Percentiles rank a stretch among this genome's conserved stretches.
These are phyloP conservation scores for Lenzites betulinus DNA, from an alignment of 768 basidiomycete genomes.

Conservation along the genomic window DNA sequence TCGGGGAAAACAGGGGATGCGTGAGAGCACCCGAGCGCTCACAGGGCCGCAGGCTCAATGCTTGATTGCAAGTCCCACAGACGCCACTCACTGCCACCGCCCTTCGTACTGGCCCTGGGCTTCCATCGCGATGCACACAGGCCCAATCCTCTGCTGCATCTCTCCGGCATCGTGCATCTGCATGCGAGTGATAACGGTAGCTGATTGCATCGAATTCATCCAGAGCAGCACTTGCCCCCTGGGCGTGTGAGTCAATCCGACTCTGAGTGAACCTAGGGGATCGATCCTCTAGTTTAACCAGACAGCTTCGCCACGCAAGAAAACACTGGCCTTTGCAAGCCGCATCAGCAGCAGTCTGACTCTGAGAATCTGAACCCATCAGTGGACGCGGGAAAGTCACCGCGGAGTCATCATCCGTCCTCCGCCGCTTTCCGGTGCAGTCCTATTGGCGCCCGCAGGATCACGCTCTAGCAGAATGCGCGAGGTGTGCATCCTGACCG, in stretches of 20 bases:
- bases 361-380: slow-evolving; percentile 4
- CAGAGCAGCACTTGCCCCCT: too few species aligned
- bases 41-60: neutral
- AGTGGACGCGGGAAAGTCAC: neutral
- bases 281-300: too few species aligned
- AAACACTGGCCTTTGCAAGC: neutral
- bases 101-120: neutral
- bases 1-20: slow-evolving; percentile 12
- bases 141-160: too few species aligned
- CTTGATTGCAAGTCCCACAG: slow-evolving; percentile 1
- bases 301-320: too few species aligned
- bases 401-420: slow-evolving; percentile 13
- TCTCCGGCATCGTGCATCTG: too few species aligned
- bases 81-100: slow-evolving; percentile 12
- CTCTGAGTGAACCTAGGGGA: too few species aligned
- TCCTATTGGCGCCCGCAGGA: neutral
- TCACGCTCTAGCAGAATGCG: neutral
- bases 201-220: too few species aligned
- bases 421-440: slow-evolving; percentile 19
- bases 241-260: neutral
- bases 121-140: neutral
- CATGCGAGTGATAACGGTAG: too few species aligned
- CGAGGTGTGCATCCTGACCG: slow-evolving; percentile 5
- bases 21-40: neutral
- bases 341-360: neutral